Percentiles rank a stretch among this genome's conserved stretches.
Conservation (phyloP, 225 moss, liverwort and hornwort genomes). For the Lunularia cruciata region DNA sequence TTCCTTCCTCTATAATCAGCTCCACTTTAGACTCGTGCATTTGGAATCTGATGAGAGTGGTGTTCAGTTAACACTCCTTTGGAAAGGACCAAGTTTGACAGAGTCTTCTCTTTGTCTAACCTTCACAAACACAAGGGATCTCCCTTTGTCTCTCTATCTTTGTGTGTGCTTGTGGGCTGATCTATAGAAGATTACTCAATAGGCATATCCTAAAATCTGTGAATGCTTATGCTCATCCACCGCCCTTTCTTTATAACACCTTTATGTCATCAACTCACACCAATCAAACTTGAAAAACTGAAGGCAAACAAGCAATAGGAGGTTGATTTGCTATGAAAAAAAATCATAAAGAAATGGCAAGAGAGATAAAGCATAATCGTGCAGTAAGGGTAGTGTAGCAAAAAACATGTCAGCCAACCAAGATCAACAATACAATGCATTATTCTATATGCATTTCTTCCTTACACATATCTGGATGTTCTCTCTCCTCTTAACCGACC, state of each 20-base stretch:
- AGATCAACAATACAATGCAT: conserved; percentile 4
- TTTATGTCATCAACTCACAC: not conserved
- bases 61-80: conserved; percentile 34
- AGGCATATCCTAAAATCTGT: not conserved
- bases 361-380: not conserved
- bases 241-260: not conserved
- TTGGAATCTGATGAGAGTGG: conserved; percentile 37
- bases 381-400: not conserved
- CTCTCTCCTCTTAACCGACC: not conserved
- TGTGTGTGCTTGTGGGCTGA: not conserved
- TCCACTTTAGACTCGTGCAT: conserved; percentile 56
- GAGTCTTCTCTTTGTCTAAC: not conserved
- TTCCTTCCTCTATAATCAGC: conserved; percentile 46
- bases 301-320: not conserved
- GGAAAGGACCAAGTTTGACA: not conserved
- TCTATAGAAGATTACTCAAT: not conserved
- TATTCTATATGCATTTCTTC: not conserved
- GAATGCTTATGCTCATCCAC: not conserved
- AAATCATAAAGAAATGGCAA: not conserved
- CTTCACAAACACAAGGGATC: not conserved
- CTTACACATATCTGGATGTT: not conserved
- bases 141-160: not conserved
- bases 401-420: not conserved
- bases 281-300: not conserved
- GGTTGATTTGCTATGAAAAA: no score